Base-by-base conservation (phyloP, 371 early-diverging fungal genomes). In the Mortierella sp. region DNA sequence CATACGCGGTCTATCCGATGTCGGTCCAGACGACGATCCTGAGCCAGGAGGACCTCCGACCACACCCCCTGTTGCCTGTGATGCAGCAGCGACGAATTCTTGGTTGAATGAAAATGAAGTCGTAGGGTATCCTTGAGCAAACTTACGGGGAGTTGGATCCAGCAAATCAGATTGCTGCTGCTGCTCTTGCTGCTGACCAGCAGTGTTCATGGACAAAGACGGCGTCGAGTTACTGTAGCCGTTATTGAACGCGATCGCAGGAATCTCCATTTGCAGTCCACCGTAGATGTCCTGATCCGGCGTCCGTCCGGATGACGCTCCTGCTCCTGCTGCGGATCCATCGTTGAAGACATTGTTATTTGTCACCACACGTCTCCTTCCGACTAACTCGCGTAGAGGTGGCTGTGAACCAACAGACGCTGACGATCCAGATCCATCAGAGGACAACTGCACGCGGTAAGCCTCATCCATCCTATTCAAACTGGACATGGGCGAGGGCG, bases 21-120 rank as follows among this genome's bases (percentile, higher is more conserved):
- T 34, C 37, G 37, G 37, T 34, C 11, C 37, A 11, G 37, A 34
- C 7, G 37, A 34, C 11, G 48, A 23, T 28, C 56, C 50, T n/a
- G 42, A n/a, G n/a, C 28, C 7, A 12, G 19, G 43, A n/a, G 43
- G 21, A 17, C 50, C 55, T 39, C 59, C 59, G 14, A 39, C 63
- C 14, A 43, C 34, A 15, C 61, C 70, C 19, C 62, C 66, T 0
- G 67, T 51, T 24, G 52, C 60, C 30, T 39, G 53, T 30, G 70
- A 39, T 2, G 65, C 64, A 0, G 63, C 46, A 43, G 46, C 41
- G 30, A 52, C 42, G 39, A 64, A 70, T 27, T 76, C 70, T 51
- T 76, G 60, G 62, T 76, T 69, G 70, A 76, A 76, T 21, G 76
- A 69, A 28, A 76, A 76, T 4, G 76, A 76, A 0, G 70, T 69